Evolutionary conservation across 2,329 filamentous ascomycete genomes (phyloP).

Genomic region (Penicillium griseofulvum): DNA sequence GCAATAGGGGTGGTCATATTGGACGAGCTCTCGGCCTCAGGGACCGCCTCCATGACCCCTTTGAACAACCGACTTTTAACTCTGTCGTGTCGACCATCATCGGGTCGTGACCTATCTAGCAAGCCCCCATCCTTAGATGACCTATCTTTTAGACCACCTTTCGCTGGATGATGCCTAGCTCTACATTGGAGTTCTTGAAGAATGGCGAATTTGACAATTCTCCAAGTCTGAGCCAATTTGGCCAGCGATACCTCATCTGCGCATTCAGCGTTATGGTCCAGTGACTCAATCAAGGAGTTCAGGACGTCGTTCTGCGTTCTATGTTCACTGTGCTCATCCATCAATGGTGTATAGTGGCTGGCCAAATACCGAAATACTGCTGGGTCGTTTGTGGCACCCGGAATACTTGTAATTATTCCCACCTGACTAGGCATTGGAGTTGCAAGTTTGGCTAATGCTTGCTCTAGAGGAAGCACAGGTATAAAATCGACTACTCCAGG

Average conservation of each 20-base stretch:
- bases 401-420: conserved; percentile 50
- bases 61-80: conserved; percentile 46
- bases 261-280: conserved; percentile 55
- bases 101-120: conserved; percentile 24
- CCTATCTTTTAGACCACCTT: conserved; percentile 24
- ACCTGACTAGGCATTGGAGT: conserved; percentile 45
- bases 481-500: conserved; percentile 48
- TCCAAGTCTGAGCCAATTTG: conserved; percentile 59
- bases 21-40: conserved; percentile 51
- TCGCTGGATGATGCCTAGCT: conserved; percentile 33
- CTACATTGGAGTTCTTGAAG: conserved; percentile 49
- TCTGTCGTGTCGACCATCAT: conserved; percentile 37
- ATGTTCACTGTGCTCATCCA: conserved; percentile 28
- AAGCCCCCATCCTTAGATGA: conserved; percentile 31
- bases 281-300: conserved; percentile 40
- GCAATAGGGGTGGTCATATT: conserved; percentile 58
- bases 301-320: conserved; percentile 27
- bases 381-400: conserved; percentile 46
- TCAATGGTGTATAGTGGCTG: conserved; percentile 42
- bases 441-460: conserved; percentile 47
- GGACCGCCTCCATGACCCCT: conserved; percentile 39
- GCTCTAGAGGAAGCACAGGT: conserved; percentile 52
- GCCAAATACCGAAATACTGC: conserved; percentile 45
- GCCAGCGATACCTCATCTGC: conserved; percentile 52
- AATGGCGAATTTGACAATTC: conserved; percentile 53